Evolutionary conservation across 2,329 filamentous ascomycete genomes (phyloP), one percentile per base, ranked within the genome.

Genomic region (Ascosphaera apis): DNA sequence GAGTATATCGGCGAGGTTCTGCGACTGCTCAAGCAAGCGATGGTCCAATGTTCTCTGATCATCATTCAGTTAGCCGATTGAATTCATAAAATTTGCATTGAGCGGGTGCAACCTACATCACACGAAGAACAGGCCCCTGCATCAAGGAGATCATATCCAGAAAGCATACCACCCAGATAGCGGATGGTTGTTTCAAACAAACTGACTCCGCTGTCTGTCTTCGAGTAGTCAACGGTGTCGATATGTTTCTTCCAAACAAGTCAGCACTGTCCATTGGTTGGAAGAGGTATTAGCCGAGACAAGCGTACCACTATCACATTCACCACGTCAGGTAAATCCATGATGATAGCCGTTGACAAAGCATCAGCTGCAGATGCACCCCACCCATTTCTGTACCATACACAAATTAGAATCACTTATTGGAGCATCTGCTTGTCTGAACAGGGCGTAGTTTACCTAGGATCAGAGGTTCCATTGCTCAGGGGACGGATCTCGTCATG

Each of bases 181-280:
- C 83, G 73, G 48, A 92, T 91, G 0, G 80, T 92, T 0, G 81
- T 91, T 55, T 92, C 83, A 47, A 92, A 92, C 5, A 92, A 55
- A 27, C 76, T 86, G 34, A 91, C 71, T 7, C 61, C 54, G 1
- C 61, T 53, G 2, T 61, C 47, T 1, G 75, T 78, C 8, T 62
- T 58, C 31, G 65, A 65, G 48, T 80, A 91, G 53, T 91, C 62
- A 47, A 91, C 75, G 0, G 56, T 67, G 0, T 70, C 65, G 33
- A 91, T 67, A 48, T 73, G 74, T 4, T 75, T n/a, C n/a, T n/a
- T n/a, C n/a, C n/a, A n/a, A n/a, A n/a, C n/a, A n/a, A n/a, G n/a
- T n/a, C n/a, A n/a, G n/a, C n/a, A n/a, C n/a, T n/a, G n/a, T n/a
- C n/a, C n/a, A n/a, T n/a, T n/a, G n/a, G n/a, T n/a, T n/a, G n/a